These are phyloP conservation scores for Helotiales sp. DNA, from an alignment of 2,329 filamentous ascomycete genomes.

Conservation along the genomic window DNA sequence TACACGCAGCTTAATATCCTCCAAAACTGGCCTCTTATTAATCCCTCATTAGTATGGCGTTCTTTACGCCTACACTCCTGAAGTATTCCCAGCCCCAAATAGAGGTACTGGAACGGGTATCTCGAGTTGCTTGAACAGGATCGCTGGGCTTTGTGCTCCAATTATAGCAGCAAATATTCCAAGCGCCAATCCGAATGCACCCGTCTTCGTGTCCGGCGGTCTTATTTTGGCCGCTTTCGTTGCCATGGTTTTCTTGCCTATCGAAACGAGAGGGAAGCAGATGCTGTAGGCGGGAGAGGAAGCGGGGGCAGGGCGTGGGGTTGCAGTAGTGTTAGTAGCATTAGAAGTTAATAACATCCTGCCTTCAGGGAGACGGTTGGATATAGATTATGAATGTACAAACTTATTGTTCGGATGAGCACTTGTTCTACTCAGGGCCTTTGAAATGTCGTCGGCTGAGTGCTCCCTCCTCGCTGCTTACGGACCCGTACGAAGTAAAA, in stretches of 20 bases:
- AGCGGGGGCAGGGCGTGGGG: background rate
- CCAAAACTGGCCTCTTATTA: too few species aligned
- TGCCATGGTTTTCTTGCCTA: constrained; percentile 60
- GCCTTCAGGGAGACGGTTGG: background rate
- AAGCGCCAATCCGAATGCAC: constrained; percentile 48
- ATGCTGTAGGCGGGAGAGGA: constrained; percentile 42
- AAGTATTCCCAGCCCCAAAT: constrained; percentile 72
- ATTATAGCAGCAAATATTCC: constrained; percentile 59
- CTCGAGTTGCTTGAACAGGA: constrained; percentile 68
- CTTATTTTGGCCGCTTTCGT: constrained; percentile 60
- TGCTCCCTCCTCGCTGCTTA: background rate
- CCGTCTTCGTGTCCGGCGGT: constrained; percentile 56
- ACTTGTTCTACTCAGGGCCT: too few species aligned
- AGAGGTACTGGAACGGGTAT: constrained; percentile 73
- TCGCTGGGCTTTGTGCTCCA: constrained; percentile 67
- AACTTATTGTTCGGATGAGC: background rate
- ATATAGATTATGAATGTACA: background rate
- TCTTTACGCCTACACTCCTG: constrained; percentile 74
- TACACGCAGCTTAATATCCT: too few species aligned
- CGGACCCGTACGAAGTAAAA: too few species aligned
- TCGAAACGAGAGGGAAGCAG: constrained; percentile 62
- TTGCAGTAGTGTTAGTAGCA: background rate
- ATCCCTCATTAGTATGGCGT: too few species aligned
- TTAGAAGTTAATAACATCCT: constrained; percentile 5
- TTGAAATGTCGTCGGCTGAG: background rate